Evolutionary conservation across 2,329 filamentous ascomycete genomes (phyloP).

Genomic region (Trichoderma sp.): DNA sequence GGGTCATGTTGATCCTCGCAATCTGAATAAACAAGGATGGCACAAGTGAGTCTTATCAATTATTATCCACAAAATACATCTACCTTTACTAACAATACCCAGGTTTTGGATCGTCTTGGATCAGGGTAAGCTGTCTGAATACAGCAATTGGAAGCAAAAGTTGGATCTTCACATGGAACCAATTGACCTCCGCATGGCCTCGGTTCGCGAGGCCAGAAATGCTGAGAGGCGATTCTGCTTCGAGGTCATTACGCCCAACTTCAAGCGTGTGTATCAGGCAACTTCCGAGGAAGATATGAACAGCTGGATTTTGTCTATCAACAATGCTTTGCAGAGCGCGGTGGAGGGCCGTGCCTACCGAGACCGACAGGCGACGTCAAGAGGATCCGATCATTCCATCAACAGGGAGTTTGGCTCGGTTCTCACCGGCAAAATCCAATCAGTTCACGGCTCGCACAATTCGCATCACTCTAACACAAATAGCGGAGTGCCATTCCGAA

Average conservation of each 20-base stretch:
- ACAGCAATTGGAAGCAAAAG: constrained; percentile 98
- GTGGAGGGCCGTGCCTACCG: constrained; percentile 77
- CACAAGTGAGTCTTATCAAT: constrained; percentile 74
- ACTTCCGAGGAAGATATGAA: constrained; percentile 98
- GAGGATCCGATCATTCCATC: constrained; percentile 57
- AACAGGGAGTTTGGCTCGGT: constrained; percentile 90
- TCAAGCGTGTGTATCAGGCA: constrained; percentile 94
- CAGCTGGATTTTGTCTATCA: constrained; percentile 94
- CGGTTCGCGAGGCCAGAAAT: constrained; percentile 92
- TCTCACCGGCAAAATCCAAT: constrained; percentile 87
- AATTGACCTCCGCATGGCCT: constrained; percentile 95
- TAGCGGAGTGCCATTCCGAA: constrained; percentile 69
- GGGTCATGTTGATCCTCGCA: constrained; percentile 92
- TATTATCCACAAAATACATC: background rate
- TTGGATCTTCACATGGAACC: constrained; percentile 97
- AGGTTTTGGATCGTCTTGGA: constrained; percentile 99
- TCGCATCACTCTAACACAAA: constrained; percentile 51
- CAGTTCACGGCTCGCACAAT: constrained; percentile 60
- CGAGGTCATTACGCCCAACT: constrained; percentile 96
- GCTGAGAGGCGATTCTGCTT: constrained; percentile 96
- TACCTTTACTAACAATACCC: constrained; percentile 30
- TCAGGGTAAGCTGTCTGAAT: constrained; percentile 94
- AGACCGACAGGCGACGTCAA: constrained; percentile 52
- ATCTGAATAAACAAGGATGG: constrained; percentile 96
- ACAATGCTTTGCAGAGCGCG: constrained; percentile 94